These are phyloP conservation scores for Zasmidium citrigriseum DNA, from an alignment of 2,329 filamentous ascomycete species.

Conservation along the genomic window DNA sequence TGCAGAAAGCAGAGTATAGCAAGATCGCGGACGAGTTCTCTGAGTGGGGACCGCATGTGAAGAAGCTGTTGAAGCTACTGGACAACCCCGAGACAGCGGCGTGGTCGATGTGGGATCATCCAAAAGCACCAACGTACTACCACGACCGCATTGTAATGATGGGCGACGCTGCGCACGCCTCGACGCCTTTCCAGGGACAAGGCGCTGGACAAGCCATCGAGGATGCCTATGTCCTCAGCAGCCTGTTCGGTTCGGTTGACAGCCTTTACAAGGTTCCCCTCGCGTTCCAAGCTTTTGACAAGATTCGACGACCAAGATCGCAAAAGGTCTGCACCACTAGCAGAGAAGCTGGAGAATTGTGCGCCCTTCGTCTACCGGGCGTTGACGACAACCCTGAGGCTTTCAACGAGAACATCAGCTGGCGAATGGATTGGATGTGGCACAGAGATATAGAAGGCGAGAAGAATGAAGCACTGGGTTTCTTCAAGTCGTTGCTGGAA, in stretches of 20 bases:
- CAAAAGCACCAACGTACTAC: constrained; percentile 41
- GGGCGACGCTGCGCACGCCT: constrained; percentile 40
- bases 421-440: constrained; percentile 9
- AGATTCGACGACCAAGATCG: constrained; percentile 6
- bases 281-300: constrained; percentile 10
- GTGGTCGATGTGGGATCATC: constrained; percentile 49
- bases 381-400: background rate
- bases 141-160: constrained; percentile 1
- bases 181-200: constrained; percentile 42
- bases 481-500: background rate
- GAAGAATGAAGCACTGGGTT: background rate
- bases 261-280: constrained; percentile 2
- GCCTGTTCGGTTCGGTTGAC: constrained; percentile 22
- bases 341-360: constrained; percentile 5
- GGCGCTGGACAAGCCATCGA: constrained; percentile 34
- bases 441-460: constrained; percentile 6
- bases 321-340: constrained; percentile 10
- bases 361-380: background rate
- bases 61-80: constrained; percentile 14
- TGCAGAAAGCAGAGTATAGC: constrained; percentile 7
- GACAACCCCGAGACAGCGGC: constrained; percentile 9
- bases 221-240: constrained; percentile 23
- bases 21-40: constrained; percentile 11
- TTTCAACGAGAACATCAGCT: constrained; percentile 2
- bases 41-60: constrained; percentile 1